These are phyloP conservation scores for Mycena albidolilacea DNA, from an alignment of 768 basidiomycete genomes.

Conservation along the genomic window DNA sequence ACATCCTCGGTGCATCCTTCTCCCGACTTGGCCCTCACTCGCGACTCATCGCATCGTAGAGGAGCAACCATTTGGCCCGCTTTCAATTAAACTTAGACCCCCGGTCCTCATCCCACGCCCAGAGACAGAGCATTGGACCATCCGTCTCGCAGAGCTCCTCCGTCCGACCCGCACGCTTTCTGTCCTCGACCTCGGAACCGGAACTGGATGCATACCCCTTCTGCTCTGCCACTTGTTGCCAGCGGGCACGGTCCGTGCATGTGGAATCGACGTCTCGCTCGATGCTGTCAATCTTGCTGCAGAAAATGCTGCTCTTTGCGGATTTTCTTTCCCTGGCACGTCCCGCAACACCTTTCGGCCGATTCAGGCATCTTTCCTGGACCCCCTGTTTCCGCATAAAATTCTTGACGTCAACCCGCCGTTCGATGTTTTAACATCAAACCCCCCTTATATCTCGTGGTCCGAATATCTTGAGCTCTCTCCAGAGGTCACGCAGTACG, in stretches of 20 bases:
- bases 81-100: conserved; percentile 78
- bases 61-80: conserved; percentile 90
- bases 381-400: conserved; percentile 57
- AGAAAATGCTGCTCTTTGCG: conserved; percentile 63
- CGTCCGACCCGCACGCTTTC: conserved; percentile 54
- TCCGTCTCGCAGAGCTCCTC: conserved; percentile 68
- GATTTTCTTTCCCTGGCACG: conserved; percentile 47
- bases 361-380: conserved; percentile 59
- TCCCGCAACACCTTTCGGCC: conserved; percentile 58
- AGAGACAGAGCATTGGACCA: conserved; percentile 91
- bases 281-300: conserved; percentile 68
- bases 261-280: conserved; percentile 78
- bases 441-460: conserved; percentile 89
- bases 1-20: conserved; percentile 81
- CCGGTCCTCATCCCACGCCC: conserved; percentile 95
- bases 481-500: conserved; percentile 79
- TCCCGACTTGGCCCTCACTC: conserved; percentile 20
- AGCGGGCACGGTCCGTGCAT: conserved; percentile 65
- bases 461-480: conserved; percentile 75
- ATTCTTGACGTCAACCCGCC: conserved; percentile 57
- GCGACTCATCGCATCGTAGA: conserved; percentile 57
- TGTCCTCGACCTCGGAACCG: conserved; percentile 93
- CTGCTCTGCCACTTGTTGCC: conserved; percentile 81
- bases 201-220: conserved; percentile 92
- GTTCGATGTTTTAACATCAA: conserved; percentile 86